Percentiles rank a stretch among this genome's conserved stretches.
phyloP scores from a whole-genome alignment of 257 asterid genomes.

The Nicotiana knightiana region DNA sequence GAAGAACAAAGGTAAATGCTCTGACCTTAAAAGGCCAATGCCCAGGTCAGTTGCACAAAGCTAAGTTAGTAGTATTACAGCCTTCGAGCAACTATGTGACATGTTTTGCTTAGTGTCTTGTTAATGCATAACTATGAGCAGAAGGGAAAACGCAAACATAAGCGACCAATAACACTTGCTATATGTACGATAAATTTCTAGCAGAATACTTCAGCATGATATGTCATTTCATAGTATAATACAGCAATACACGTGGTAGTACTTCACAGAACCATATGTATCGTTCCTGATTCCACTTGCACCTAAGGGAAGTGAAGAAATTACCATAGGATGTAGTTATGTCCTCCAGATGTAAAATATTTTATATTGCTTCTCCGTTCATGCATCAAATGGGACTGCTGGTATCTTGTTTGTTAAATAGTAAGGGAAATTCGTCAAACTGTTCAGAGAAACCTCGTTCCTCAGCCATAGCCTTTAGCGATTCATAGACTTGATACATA shows the following conservation, averaged over 20 bases:
- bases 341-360: not conserved
- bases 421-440: slow-evolving; percentile 69
- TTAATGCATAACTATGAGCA: not conserved
- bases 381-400: not conserved
- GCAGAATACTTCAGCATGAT: slow-evolving; percentile 13
- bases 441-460: slow-evolving; percentile 59
- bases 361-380: not conserved
- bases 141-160: not conserved
- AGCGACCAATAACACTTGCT: not conserved
- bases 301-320: not conserved
- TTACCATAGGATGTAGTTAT: not conserved
- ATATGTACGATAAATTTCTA: slow-evolving; percentile 5
- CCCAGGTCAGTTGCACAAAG: not conserved
- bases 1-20: not conserved
- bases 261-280: not conserved
- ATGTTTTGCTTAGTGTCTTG: not conserved
- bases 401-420: slow-evolving; percentile 49
- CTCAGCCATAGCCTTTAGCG: slow-evolving; percentile 66
- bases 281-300: slow-evolving; percentile 1
- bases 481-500: slow-evolving; percentile 70
- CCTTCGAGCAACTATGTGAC: not conserved
- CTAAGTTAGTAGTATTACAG: not conserved
- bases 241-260: not conserved
- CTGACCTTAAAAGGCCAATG: not conserved
- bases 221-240: slow-evolving; percentile 3